phyloP scores from a whole-genome alignment of 2,329 filamentous ascomycete genomes.

The Neonectria hederae region DNA sequence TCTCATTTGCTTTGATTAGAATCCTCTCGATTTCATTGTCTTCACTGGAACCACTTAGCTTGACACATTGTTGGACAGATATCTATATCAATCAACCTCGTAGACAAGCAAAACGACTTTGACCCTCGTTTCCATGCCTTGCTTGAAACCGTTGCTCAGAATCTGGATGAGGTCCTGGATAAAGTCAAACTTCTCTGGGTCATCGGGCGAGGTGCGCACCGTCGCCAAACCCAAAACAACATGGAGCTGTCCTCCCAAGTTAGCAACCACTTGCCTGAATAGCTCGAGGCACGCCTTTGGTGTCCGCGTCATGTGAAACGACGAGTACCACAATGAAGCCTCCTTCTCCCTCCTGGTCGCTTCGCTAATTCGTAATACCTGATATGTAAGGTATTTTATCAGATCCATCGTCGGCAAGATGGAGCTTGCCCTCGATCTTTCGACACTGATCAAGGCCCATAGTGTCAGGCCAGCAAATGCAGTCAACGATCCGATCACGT shows the following conservation, averaged over 20 bases:
- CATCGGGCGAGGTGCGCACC: background rate
- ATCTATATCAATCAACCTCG: background rate
- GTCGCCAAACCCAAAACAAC: slow-evolving; percentile 16
- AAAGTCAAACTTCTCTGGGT: background rate
- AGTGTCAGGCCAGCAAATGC: background rate
- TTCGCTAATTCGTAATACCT: background rate
- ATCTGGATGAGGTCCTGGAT: background rate
- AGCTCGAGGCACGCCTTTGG: slow-evolving; percentile 1
- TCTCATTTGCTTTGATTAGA: too few species aligned
- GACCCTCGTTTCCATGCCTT: background rate
- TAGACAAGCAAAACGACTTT: background rate
- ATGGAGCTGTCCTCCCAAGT: background rate
- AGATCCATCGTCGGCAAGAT: background rate
- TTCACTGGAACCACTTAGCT: background rate
- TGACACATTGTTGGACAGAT: background rate
- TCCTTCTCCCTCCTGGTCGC: slow-evolving; percentile 3
- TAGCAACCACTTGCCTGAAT: background rate
- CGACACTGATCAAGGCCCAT: slow-evolving; percentile 4
- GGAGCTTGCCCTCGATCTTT: background rate
- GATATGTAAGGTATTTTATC: slow-evolving; percentile 17
- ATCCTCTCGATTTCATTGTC: background rate
- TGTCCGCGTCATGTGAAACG: background rate
- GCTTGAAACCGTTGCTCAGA: background rate
- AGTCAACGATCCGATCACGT: background rate
- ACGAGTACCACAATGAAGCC: background rate